Base-by-base conservation (phyloP, 495 filamentous ascomycete genomes). In the Lasiosphaeria hispida region DNA sequence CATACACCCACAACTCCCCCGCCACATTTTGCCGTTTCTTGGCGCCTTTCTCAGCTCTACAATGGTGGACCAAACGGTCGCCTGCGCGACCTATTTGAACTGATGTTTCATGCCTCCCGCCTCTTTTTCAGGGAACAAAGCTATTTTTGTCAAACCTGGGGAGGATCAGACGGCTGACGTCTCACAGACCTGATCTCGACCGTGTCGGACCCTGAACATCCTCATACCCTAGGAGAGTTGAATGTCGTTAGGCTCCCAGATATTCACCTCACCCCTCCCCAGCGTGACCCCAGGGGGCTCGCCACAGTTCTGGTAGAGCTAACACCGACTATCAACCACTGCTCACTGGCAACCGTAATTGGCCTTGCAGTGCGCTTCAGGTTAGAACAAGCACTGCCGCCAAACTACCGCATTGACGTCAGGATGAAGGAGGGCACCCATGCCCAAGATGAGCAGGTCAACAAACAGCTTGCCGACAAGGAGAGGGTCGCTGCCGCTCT, bases 321-420 rank as follows among this genome's bases (percentile, higher is more conserved):
- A 51, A 98, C 94, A 3, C 94, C 94, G n/a, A 98, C 95, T 14
- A 91, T 97, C 66, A 96, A 92, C 15, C 95, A 97, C 66, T 98
- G 94, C 76, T 93, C 89, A 37, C 82, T 97, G 11, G 95, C 94
- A 9, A 97, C 95, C 0, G 91, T 97, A 50, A 97, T 98, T 71
- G 94, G 95, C 2, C 82, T 98, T 7, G 93, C 94, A 13, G 90
- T 98, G 11, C 83, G 94, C 14, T 92, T 96, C 45, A 82, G 95
- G 34, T 79, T 98, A 23, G 91, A 97, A 68, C 89, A 96, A 69
- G 86, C 88, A 8, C 79, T 98, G 42, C 95, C 94, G 1, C 88
- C 94, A n/a, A 86, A 92, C 53, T 98, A 92, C 69, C 84, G 94
- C 15, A 80, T 97, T 9, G 92, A 97, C 73, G 90, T 97, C 17